Evolutionary conservation across 192 early-diverging fungal genomes (phyloP).

Genomic region (Spizellomyces punctatus): DNA sequence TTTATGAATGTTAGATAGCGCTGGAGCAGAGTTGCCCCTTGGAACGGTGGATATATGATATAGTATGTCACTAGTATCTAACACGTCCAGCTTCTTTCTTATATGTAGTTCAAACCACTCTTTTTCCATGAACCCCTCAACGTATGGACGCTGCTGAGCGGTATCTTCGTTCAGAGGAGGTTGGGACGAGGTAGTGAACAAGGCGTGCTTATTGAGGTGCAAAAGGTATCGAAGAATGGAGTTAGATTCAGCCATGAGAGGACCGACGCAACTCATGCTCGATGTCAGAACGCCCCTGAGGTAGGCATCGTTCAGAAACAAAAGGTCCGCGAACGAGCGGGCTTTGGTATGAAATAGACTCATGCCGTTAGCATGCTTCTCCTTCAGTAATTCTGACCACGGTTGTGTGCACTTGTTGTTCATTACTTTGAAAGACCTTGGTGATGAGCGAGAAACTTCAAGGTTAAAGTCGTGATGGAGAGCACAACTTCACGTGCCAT

Average conservation of each 20-base stretch:
- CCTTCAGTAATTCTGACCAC: too few relatives aligned
- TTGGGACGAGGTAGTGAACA: neutral
- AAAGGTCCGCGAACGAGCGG: constrained; percentile 6
- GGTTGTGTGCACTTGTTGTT: too few relatives aligned
- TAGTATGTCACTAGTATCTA: neutral
- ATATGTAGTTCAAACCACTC: constrained; percentile 1
- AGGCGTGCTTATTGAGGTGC: neutral
- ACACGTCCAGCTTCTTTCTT: neutral
- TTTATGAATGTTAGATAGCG: neutral
- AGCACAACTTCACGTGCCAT: too few relatives aligned
- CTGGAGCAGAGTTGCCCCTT: neutral
- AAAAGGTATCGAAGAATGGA: neutral
- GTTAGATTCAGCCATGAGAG: neutral
- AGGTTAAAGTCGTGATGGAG: too few relatives aligned
- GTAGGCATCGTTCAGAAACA: constrained; percentile 1
- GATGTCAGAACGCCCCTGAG: neutral
- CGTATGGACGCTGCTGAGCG: neutral
- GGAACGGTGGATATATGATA: neutral
- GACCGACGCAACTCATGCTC: neutral
- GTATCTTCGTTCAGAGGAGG: neutral
- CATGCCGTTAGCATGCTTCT: neutral
- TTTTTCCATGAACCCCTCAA: constrained; percentile 10
- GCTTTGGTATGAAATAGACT: neutral
- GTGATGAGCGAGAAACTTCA: too few relatives aligned
- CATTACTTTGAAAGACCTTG: too few relatives aligned